Evolutionary conservation across 306 rosid species (phyloP).

Genomic region (Quercus engelmannii): DNA sequence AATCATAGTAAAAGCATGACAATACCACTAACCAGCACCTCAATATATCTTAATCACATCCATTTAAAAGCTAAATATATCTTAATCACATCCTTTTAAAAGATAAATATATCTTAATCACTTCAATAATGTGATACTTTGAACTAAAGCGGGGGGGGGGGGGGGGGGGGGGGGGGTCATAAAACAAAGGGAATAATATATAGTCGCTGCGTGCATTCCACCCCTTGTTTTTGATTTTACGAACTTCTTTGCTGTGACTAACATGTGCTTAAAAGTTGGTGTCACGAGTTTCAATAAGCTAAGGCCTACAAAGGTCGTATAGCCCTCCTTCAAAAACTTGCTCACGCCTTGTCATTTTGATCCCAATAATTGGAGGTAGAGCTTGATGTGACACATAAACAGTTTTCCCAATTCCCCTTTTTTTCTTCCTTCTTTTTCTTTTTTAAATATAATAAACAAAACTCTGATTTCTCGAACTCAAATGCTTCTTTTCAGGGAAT

Average conservation of each 20-base stretch:
- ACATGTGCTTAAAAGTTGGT: constrained; percentile 31
- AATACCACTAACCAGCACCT: too few relatives aligned
- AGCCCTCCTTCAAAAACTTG: constrained; percentile 20
- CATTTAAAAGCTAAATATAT: too few relatives aligned
- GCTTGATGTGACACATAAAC: constrained; percentile 20
- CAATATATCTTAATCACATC: too few relatives aligned
- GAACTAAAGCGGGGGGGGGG: neutral
- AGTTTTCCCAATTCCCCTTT: neutral
- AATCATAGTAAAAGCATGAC: too few relatives aligned
- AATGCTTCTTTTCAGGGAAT: too few relatives aligned
- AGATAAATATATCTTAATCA: neutral
- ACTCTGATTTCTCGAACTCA: too few relatives aligned
- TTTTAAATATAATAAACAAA: neutral
- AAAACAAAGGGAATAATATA: constrained; percentile 15
- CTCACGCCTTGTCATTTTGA: constrained; percentile 6
- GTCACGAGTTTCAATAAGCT: constrained; percentile 27
- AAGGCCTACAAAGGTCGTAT: neutral
- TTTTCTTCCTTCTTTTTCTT: neutral
- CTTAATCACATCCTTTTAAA: too few relatives aligned
- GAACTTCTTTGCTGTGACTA: constrained; percentile 14
- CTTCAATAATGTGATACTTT: neutral
- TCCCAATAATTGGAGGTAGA: neutral
- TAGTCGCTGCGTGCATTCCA: constrained; percentile 2
- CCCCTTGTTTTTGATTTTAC: constrained; percentile 18
- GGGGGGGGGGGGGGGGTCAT: constrained; percentile 8